These are phyloP conservation scores for Gomphus sp. DNA, from an alignment of 1,284 basidiomycete species.

Conservation along the genomic window DNA sequence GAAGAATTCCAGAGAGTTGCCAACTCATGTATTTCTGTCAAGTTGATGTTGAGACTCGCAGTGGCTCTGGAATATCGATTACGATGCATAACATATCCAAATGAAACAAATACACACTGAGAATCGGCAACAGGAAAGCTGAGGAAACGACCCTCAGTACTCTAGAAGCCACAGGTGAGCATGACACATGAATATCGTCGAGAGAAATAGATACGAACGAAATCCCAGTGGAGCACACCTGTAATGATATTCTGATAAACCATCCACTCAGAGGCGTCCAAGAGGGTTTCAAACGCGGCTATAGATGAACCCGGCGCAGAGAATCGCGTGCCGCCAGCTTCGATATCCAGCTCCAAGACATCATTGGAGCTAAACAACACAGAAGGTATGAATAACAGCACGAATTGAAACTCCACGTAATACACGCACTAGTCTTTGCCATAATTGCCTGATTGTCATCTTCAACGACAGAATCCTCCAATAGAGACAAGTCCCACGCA, in stretches of 20 bases:
- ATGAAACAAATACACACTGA: constrained; percentile 33
- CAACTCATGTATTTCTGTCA: constrained; percentile 41
- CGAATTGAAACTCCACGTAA: not conserved
- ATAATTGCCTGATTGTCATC: constrained; percentile 1
- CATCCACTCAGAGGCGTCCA: constrained; percentile 56
- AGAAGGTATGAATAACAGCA: not conserved
- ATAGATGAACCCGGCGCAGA: constrained; percentile 31
- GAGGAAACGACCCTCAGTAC: constrained; percentile 51
- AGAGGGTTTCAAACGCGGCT: constrained; percentile 37
- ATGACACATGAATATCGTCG: too few species aligned
- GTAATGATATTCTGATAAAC: constrained; percentile 50
- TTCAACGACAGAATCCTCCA: not conserved
- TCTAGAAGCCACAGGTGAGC: constrained; percentile 25
- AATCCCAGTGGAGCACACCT: constrained; percentile 54
- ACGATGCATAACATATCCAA: not conserved
- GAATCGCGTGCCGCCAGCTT: constrained; percentile 44
- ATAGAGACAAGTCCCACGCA: constrained; percentile 35
- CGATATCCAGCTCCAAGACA: constrained; percentile 40
- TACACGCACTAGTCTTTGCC: constrained; percentile 1
- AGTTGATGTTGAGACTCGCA: constrained; percentile 46
- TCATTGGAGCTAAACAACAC: constrained; percentile 33
- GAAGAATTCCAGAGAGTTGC: constrained; percentile 42
- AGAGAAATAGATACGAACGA: constrained; percentile 31
- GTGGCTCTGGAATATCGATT: constrained; percentile 34
- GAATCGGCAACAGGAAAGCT: constrained; percentile 49